Base-by-base conservation (phyloP, 306 rosid genomes). In the Citrullus colocynthis region DNA sequence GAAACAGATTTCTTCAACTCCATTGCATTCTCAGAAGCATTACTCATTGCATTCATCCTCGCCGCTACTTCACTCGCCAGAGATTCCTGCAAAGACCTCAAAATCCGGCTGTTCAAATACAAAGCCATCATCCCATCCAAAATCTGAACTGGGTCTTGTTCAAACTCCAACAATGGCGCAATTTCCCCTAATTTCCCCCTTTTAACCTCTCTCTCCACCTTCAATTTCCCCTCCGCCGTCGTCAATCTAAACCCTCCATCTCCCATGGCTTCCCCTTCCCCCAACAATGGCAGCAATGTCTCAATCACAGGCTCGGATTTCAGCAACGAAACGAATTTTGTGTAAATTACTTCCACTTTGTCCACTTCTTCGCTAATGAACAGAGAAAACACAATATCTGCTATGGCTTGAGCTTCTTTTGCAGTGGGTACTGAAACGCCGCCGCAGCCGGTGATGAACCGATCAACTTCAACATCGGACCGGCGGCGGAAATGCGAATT, bases 111-210 rank as follows among this genome's bases (percentile, higher is more conserved):
- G 61, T 91, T 93, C 85, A 93, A 72, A 79, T 93, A 93, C 39
- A 93, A 84, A 20, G 98, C 97, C 93, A 93, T 80, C 96, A 93
- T 87, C 9, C 91, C 98, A 86, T 91, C 93, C 74, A 91, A 85
- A 83, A 93, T 93, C 88, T 87, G 89, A 85, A 80, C 93, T 13
- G 97, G 98, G 58, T 93, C 93, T 75, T 93, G 98, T 54, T 93
- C 97, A 55, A 91, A 93, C 80, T 88, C 78, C 90, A 93, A 76
- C 78, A 89, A 45, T 2, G 90, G 90, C 0, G 85, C 76, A 21
- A 78, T 59, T 72, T 71, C 88, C 1, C 72, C 81, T 21, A 39
- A 73, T 70, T 73, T 76, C 74, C 37, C 74, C 80, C 49, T 71
- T 65, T 51, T 76, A 4, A 73, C 61, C 15, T 82, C 93, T 80